Evolutionary conservation across 2,329 filamentous ascomycete genomes (phyloP), one percentile per base, ranked within the genome.

Genomic region (Huntiella savannae): DNA sequence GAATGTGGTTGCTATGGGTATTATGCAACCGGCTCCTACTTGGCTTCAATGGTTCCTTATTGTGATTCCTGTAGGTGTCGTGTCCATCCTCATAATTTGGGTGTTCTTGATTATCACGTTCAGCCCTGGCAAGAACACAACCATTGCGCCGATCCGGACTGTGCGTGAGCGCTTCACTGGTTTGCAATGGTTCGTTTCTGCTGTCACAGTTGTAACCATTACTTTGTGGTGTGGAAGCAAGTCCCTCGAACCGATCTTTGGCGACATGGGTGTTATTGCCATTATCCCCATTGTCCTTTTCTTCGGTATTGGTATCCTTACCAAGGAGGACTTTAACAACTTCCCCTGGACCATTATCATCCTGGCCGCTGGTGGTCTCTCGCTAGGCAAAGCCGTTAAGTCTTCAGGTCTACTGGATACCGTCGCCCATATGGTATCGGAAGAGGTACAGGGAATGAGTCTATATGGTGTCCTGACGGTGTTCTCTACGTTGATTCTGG

Each of bases 291-390:
- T 98, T 44, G 82, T 93, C 3, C 69, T 95, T 37, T 98, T 98
- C 71, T 98, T 98, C 56, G 91, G 91, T 46, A 87, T 86, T 2
- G 91, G 91, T 8, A 88, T 96, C 53, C 69, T 98, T 32, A 96
- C 87, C 42, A 98, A 96, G 63, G 91, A 96, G 63, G 91, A 98
- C 63, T 98, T 98, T 60, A 98, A 98, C 68, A 98, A 98, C 62
- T 98, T 98, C 62, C 80, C 95, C 35, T 98, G 91, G 91, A 98
- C 92, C 15, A 98, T 98, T 62, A 95, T 98, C 62, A 96, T 98
- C 56, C 78, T 98, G 15, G 91, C 91, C 0, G 88, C 91, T 0
- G 91, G 91, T 40, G 91, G 91, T 5, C 66, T 98, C 33, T 86
- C 86, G 1, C 75, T 98, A 0, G 91, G 91, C 48, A 95, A 93